Evolutionary conservation across 2,329 filamentous ascomycete species (phyloP).

Genomic region (Xylaria sp.): DNA sequence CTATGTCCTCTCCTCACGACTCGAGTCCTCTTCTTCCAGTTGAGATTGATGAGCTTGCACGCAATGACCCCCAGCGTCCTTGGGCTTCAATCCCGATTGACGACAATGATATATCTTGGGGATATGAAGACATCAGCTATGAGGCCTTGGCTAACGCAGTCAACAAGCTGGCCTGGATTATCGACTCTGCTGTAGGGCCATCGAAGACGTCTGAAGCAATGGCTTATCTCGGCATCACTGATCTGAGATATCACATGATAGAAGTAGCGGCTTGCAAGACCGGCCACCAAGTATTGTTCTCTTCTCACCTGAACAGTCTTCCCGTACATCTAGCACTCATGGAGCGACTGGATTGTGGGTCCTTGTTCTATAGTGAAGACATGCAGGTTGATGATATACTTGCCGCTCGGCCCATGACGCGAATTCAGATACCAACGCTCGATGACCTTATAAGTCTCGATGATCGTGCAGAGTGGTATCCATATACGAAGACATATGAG

Average conservation of each 20-base stretch:
- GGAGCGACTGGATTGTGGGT: constrained; percentile 30
- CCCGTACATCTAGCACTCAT: constrained; percentile 30
- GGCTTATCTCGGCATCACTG: constrained; percentile 29
- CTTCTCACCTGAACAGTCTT: constrained; percentile 32
- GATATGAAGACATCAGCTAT: constrained; percentile 34
- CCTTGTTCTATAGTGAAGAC: constrained; percentile 27
- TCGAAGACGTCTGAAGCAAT: constrained; percentile 31
- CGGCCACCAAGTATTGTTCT: constrained; percentile 33
- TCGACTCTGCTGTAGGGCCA: constrained; percentile 25
- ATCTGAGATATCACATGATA: constrained; percentile 34
- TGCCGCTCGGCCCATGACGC: constrained; percentile 24
- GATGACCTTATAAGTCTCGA: constrained; percentile 20
- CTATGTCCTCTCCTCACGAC: neutral
- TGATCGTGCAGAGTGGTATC: constrained; percentile 24
- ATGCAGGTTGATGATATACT: constrained; percentile 30
- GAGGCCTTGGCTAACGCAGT: constrained; percentile 29
- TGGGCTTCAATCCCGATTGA: constrained; percentile 31
- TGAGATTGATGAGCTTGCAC: constrained; percentile 1
- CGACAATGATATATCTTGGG: constrained; percentile 32
- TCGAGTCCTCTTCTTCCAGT: constrained; percentile 26
- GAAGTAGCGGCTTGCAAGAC: constrained; percentile 36
- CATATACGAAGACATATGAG: constrained; percentile 32
- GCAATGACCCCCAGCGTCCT: constrained; percentile 3
- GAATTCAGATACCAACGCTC: constrained; percentile 24
- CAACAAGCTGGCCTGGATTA: constrained; percentile 33